Base-by-base conservation (phyloP, 371 early-diverging fungal genomes). In the Mucor lusitanicus region DNA sequence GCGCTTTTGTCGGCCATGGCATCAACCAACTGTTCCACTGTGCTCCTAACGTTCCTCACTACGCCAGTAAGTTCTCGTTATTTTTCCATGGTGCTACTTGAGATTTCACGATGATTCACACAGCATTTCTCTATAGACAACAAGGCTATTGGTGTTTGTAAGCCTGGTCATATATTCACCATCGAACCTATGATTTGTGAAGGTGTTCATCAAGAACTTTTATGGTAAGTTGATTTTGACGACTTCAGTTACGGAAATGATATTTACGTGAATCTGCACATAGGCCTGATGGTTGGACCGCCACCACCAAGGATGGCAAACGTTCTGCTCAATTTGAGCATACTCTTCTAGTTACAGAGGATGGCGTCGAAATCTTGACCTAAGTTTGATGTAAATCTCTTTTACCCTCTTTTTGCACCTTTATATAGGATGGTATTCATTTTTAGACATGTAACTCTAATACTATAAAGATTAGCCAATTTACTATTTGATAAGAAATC, bases 271-370 rank as follows among this genome's bases (percentile, higher is more conserved):
- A 40, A 17, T 5, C 4, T 19, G 35, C 23, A 56, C 50, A 19
- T 68, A 82, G 97, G 96, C 90, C 92, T 17, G 97, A 98, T 75
- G 77, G 86, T 61, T 96, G 96, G 97, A 96, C 97, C 9, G 92
- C 91, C 0, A 92, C 91, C 11, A 98, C 99, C 7, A 77, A 69
- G 50, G 99, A 98, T 74, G 98, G 98, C 42, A 95, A 95, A 76
- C 87, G 80, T 27, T 95, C 95, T 23, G 99, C 99, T 0, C 99
- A 99, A 85, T 99, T 99, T 35, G 99, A 99, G 73, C 97, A 99
- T 75, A 97, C 97, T 11, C 76, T 99, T 61, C 84, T 97, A 33
- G 92, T 99, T 15, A 98, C 97, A 6, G 93, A 97, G 75, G 88
- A 85, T 46, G 97, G 98, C 27, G 92, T 92, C 39, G 98, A 98